A percentile compares a stretch with the other conserved stretches of the same genome.
These are phyloP conservation scores for Nasturtium officinale DNA, from an alignment of 345 rosid genomes.

Conservation along the genomic window DNA sequence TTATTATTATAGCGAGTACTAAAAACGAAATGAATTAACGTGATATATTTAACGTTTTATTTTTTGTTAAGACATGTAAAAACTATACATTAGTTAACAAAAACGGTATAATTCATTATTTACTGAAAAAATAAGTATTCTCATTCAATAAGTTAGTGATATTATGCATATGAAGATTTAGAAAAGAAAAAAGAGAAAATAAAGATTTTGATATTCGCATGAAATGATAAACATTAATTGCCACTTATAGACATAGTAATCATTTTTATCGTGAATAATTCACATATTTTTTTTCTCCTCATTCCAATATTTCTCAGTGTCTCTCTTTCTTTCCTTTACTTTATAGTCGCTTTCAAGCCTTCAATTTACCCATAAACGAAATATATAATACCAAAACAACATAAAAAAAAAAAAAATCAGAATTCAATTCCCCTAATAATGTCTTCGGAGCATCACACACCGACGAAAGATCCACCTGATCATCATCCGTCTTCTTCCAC, in stretches of 20 bases:
- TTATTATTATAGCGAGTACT: neutral
- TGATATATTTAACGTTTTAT: neutral
- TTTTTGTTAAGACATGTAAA: too few relatives aligned
- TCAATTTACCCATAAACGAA: conserved; percentile 24
- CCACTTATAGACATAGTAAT: neutral
- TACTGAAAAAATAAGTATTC: too few relatives aligned
- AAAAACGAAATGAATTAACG: neutral
- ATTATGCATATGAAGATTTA: neutral
- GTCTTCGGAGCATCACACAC: conserved; percentile 38
- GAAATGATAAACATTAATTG: neutral
- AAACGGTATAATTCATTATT: too few relatives aligned
- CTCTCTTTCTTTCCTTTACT: conserved; percentile 25
- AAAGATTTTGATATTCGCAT: conserved; percentile 6
- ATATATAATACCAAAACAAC: conserved; percentile 18
- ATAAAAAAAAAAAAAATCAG: conserved; percentile 2
- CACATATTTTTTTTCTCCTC: conserved; percentile 1
- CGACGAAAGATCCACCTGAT: conserved; percentile 44
- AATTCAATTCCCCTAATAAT: conserved; percentile 28
- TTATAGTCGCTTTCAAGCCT: conserved; percentile 26
- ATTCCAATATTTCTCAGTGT: conserved; percentile 29
- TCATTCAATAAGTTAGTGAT: neutral
- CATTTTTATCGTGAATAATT: conserved; percentile 22
- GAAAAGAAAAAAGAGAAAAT: neutral
- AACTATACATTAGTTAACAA: too few relatives aligned
- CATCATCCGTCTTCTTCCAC: conserved; percentile 38